phyloP scores from a whole-genome alignment of 768 basidiomycete species.

The Tulasnella sp. region DNA sequence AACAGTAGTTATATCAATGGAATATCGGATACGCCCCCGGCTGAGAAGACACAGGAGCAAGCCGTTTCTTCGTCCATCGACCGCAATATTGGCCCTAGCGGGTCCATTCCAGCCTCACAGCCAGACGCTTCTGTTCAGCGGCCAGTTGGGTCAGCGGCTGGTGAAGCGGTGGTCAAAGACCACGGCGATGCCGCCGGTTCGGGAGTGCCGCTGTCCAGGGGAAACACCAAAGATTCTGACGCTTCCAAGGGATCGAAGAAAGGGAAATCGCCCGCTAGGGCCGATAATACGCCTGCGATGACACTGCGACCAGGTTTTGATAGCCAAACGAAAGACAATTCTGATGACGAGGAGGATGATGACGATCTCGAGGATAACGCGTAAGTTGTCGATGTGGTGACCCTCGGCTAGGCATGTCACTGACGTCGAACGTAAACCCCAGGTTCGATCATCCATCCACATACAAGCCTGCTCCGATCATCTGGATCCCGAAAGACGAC shows the following conservation, averaged over 20 bases:
- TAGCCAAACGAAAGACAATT: conserved; percentile 4
- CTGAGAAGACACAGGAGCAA: background rate
- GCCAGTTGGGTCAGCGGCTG: background rate
- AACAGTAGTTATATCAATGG: conserved; percentile 1
- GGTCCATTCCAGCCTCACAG: background rate
- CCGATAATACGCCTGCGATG: background rate
- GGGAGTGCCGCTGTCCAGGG: background rate
- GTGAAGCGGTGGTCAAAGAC: background rate
- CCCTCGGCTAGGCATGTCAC: background rate
- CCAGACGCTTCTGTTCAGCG: background rate
- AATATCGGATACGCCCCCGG: background rate
- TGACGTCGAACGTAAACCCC: conserved; percentile 14
- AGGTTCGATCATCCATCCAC: conserved; percentile 44
- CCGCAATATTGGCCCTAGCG: background rate
- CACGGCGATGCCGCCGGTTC: background rate
- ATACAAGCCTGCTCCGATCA: conserved; percentile 35
- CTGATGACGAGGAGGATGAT: conserved; percentile 15
- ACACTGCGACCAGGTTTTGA: background rate
- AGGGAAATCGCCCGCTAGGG: background rate
- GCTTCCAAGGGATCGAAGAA: background rate
- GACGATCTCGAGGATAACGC: conserved; percentile 21
- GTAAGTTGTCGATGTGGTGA: conserved; percentile 25
- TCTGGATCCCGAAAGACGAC: conserved; percentile 42
- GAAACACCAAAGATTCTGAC: background rate
- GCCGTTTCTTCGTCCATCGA: background rate